Evolutionary conservation across 345 rosid genomes (phyloP).

Genomic region (Eucalyptus sp.): DNA sequence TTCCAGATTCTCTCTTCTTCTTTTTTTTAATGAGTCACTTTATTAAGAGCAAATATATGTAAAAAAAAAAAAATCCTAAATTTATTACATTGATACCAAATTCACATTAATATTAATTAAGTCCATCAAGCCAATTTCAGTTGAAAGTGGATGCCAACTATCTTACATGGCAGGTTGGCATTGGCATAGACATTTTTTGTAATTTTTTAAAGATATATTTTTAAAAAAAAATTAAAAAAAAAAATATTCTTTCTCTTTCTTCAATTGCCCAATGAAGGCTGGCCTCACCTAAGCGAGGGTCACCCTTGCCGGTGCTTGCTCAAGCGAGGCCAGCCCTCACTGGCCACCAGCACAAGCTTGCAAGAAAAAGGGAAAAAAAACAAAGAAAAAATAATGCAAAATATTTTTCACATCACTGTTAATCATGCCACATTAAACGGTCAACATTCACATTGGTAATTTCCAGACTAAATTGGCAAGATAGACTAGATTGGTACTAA

Average conservation of each 20-base stretch:
- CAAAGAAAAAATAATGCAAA: too few relatives aligned
- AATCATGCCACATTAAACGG: too few relatives aligned
- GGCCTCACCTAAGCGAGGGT: not conserved
- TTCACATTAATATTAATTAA: not conserved
- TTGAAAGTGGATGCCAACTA: not conserved
- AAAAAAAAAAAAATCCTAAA: too few relatives aligned
- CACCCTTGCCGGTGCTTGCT: too few relatives aligned
- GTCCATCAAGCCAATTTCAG: not conserved
- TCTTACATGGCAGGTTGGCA: accelerated
- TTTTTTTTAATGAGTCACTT: not conserved
- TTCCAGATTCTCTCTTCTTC: not conserved
- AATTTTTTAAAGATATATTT: too few relatives aligned
- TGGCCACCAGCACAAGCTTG: not conserved
- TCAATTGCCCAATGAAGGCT: not conserved
- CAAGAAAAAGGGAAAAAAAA: not conserved
- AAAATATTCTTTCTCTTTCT: too few relatives aligned
- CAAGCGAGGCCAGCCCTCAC: not conserved
- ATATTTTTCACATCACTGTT: accelerated
- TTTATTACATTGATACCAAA: too few relatives aligned
- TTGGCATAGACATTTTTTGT: not conserved
- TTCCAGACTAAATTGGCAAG: not conserved
- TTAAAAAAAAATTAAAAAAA: too few relatives aligned
- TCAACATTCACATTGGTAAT: accelerated
- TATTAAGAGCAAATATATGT: too few relatives aligned
- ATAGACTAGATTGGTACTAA: not conserved